Conservation (phyloP, 495 filamentous ascomycete genomes). For the Aspergillus biplanus region DNA sequence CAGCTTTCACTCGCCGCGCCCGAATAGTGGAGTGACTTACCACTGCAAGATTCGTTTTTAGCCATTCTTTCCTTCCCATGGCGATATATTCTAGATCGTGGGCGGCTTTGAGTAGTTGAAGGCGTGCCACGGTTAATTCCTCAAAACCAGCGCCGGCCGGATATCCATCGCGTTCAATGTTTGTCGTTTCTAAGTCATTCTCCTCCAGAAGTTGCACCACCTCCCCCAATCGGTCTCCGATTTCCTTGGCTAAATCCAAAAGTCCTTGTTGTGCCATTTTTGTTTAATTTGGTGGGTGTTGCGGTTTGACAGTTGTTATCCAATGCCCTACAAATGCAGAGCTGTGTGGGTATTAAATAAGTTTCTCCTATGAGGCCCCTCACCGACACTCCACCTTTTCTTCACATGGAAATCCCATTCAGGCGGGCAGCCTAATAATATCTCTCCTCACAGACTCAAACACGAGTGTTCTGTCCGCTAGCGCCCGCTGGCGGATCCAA, state of each 20-base stretch:
- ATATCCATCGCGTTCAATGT: background rate
- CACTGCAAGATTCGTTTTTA: slow-evolving; percentile 2
- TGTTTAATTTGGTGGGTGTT: no score
- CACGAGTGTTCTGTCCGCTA: background rate
- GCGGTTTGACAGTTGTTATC: background rate
- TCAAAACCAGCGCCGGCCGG: background rate
- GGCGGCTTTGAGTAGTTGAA: background rate
- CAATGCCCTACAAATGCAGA: no score
- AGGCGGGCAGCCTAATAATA: background rate
- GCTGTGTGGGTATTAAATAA: background rate
- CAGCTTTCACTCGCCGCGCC: background rate
- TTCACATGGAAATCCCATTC: background rate
- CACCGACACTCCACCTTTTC: background rate
- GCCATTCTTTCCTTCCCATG: background rate
- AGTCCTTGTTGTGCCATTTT: background rate
- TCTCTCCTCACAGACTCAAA: background rate
- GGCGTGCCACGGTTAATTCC: background rate
- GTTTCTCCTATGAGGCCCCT: background rate
- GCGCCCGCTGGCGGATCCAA: background rate
- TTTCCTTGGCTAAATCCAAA: background rate
- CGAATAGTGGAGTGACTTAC: background rate
- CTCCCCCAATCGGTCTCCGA: background rate
- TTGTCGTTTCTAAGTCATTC: background rate
- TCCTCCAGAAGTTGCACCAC: background rate
- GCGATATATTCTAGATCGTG: slow-evolving; percentile 5